Evolutionary conservation across 2,329 filamentous ascomycete species (phyloP).

Genomic region (Phoma sp.): DNA sequence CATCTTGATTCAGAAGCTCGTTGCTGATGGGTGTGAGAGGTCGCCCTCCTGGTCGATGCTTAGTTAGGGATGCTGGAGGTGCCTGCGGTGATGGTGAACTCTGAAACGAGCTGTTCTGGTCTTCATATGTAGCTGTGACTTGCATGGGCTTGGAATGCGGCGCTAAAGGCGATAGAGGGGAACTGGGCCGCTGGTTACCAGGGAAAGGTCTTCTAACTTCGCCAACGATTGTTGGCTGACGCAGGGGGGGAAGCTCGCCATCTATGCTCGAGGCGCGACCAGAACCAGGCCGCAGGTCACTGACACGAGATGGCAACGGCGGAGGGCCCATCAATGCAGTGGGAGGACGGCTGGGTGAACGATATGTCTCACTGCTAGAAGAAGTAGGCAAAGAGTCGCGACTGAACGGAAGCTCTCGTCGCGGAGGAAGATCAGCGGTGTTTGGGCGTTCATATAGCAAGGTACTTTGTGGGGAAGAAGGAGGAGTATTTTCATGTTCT

Average conservation of each 20-base stretch:
- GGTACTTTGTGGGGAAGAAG: conserved; percentile 26
- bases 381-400: conserved; percentile 38
- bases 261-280: conserved; percentile 21
- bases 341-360: conserved; percentile 31
- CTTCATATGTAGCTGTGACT: background rate
- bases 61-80: background rate
- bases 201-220: conserved; percentile 9
- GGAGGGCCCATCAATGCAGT: conserved; percentile 39
- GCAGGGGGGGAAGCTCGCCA: conserved; percentile 44
- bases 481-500: conserved; percentile 10
- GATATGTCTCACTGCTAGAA: conserved; percentile 29
- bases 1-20: conserved; percentile 11
- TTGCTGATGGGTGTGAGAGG: conserved; percentile 24
- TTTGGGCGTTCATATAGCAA: conserved; percentile 24
- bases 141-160: background rate
- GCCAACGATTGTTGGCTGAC: conserved; percentile 39
- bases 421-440: conserved; percentile 40
- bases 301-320: conserved; percentile 36
- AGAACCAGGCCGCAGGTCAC: conserved; percentile 27
- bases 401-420: conserved; percentile 50
- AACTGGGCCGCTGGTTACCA: conserved; percentile 12
- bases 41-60: conserved; percentile 13
- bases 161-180: background rate
- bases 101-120: background rate
- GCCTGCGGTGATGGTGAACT: conserved; percentile 18